Percentiles rank a stretch among this genome's conserved stretches.
Conservation (phyloP, 441 rosid species). For the Adansonia madagascariensis region DNA sequence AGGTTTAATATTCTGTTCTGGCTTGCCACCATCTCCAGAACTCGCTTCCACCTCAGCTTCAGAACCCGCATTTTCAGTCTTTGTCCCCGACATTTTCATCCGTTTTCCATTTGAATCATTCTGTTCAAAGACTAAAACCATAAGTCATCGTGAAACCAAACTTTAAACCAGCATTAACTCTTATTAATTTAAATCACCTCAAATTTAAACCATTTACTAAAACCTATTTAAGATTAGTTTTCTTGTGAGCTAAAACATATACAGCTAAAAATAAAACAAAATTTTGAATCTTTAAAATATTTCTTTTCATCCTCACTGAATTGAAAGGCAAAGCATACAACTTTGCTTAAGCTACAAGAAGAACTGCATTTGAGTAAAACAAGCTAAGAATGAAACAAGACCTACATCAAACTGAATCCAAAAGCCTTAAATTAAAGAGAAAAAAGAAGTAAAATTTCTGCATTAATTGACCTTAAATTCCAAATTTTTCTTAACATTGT, state of each 20-base stretch:
- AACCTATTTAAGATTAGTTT: background rate
- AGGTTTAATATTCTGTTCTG: constrained; percentile 56
- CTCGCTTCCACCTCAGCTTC: constrained; percentile 66
- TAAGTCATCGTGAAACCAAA: constrained; percentile 12
- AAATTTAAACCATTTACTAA: background rate
- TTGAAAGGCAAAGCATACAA: background rate
- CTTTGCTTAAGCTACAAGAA: background rate
- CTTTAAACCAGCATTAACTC: constrained; percentile 1
- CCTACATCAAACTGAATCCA: background rate
- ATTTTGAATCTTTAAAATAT: background rate
- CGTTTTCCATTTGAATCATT: constrained; percentile 65
- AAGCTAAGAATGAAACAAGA: constrained; percentile 12
- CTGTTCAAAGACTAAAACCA: constrained; percentile 44
- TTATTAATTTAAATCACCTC: background rate
- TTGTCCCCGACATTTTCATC: constrained; percentile 45
- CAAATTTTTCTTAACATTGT: constrained; percentile 1
- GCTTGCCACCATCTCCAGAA: constrained; percentile 62
- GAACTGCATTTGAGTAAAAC: background rate
- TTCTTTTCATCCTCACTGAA: background rate
- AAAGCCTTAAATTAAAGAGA: background rate
- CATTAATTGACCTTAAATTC: background rate
- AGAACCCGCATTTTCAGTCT: constrained; percentile 48
- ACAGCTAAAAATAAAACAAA: background rate
- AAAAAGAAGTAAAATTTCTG: background rate
- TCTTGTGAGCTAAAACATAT: background rate